Conservation (phyloP, 176 grass and related monocot species). For the Carex parvula region DNA sequence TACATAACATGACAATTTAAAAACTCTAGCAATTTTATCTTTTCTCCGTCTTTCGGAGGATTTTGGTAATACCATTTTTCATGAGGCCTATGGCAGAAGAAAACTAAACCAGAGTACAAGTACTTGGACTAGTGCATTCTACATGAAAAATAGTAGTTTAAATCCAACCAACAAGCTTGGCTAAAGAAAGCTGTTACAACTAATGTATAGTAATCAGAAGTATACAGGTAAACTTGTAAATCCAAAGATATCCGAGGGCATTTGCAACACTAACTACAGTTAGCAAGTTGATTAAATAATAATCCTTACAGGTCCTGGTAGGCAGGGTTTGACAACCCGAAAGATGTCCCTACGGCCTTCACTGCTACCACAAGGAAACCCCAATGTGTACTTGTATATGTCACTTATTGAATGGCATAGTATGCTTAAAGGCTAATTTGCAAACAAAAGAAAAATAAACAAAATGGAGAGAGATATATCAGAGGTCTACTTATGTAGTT, state of each 20-base stretch:
- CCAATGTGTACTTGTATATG: conserved; percentile 85
- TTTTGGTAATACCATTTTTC: background rate
- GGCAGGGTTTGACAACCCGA: conserved; percentile 63
- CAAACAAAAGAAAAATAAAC: conserved; percentile 7
- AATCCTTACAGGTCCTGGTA: conserved; percentile 86
- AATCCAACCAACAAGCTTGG: background rate
- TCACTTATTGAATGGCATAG: conserved; percentile 63
- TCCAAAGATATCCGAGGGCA: background rate
- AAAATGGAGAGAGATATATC: background rate
- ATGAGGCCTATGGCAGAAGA: background rate
- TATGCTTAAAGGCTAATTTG: conserved; percentile 80
- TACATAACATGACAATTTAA: background rate
- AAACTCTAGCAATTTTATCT: background rate
- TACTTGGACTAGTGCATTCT: background rate
- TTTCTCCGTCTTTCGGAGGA: background rate
- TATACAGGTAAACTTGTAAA: background rate
- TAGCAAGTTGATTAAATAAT: conserved; percentile 17
- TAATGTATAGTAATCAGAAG: background rate
- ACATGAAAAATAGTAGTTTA: background rate
- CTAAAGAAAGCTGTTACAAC: background rate
- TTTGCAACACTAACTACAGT: background rate
- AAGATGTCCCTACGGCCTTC: conserved; percentile 77
- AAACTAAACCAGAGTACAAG: background rate
- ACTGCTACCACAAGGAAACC: conserved; percentile 78
- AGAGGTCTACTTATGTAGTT: background rate